phyloP scores from a whole-genome alignment of 2,329 filamentous ascomycete genomes.

The Neonectria coccinea region DNA sequence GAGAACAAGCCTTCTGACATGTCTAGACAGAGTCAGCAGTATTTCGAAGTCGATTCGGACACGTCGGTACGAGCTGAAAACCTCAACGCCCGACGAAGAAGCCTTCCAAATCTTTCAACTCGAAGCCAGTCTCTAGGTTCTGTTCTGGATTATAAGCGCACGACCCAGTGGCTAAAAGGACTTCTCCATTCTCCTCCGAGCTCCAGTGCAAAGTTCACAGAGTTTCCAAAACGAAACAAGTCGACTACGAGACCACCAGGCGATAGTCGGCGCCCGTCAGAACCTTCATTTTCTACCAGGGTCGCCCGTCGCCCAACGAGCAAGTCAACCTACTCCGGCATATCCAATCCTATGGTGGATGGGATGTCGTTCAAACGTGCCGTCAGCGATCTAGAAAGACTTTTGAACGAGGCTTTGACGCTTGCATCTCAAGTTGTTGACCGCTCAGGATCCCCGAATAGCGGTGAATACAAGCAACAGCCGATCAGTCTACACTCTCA shows the following conservation, averaged over 20 bases:
- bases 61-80: constrained; percentile 16
- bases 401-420: constrained; percentile 59
- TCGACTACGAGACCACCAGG: constrained; percentile 21
- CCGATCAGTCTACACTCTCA: constrained; percentile 29
- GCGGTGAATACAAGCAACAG: constrained; percentile 28
- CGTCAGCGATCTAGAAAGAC: constrained; percentile 58
- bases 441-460: constrained; percentile 40
- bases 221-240: constrained; percentile 36
- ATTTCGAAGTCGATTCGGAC: constrained; percentile 22
- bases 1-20: not conserved
- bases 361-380: constrained; percentile 50
- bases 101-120: constrained; percentile 24
- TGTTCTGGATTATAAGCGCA: constrained; percentile 50
- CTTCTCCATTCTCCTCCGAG: constrained; percentile 46
- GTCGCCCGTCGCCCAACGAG: constrained; percentile 35
- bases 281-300: constrained; percentile 35
- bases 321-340: constrained; percentile 36
- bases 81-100: not conserved
- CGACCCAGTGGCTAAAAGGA: constrained; percentile 50
- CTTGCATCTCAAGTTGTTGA: constrained; percentile 57
- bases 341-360: constrained; percentile 43
- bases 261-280: constrained; percentile 39
- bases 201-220: constrained; percentile 46
- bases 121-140: constrained; percentile 45
- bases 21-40: not conserved